Evolutionary conservation across 2,329 filamentous ascomycete species (phyloP), one percentile per base, ranked within the genome.

Genomic region (Paecilomyces niveus): DNA sequence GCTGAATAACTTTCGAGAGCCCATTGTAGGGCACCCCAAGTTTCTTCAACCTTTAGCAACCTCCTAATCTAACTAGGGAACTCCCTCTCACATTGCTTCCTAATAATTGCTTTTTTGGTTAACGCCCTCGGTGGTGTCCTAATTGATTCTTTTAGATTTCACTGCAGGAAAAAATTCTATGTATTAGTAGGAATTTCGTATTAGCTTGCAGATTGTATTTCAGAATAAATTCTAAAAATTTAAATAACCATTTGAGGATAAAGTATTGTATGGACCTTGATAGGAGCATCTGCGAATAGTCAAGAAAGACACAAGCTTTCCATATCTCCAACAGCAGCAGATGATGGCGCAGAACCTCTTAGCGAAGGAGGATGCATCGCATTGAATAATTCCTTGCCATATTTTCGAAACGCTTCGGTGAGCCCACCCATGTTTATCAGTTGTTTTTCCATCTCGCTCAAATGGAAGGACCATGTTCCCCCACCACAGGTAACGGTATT

Each of bases 381-480:
- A 51, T 70, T 64, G 33, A 73, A 74, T 13, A 75, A 54, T 11
- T 60, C 62, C 33, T 72, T 76, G 2, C 74, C 74, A 64, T 74
- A 76, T 50, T 69, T 70, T 11, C 65, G 64, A 62, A 76, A 79
- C 1, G 75, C 75, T n/a, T 70, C 68, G 1, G 69, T 67, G 39
- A 78, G 70, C 2, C 75, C 76, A 0, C 75, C 74, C n/a, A 70
- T 60, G 33, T 71, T 65, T 45, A 70, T 72, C 6, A 79, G 67
- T 54, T 69, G 63, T 51, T 68, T 70, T 64, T 79, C 76, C 66
- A 79, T 76, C 39, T 68, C 56, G 54, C 70, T 75, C 32, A 78
- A 63, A 22, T 67, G 53, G 55, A 79, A 79, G 1, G 50, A 32
- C 58, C 78, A 69, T 11, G 64, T 58, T 54, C 58, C n/a, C 8